phyloP scores from a whole-genome alignment of 495 filamentous ascomycete species.

The Clavariopsis aquatica region DNA sequence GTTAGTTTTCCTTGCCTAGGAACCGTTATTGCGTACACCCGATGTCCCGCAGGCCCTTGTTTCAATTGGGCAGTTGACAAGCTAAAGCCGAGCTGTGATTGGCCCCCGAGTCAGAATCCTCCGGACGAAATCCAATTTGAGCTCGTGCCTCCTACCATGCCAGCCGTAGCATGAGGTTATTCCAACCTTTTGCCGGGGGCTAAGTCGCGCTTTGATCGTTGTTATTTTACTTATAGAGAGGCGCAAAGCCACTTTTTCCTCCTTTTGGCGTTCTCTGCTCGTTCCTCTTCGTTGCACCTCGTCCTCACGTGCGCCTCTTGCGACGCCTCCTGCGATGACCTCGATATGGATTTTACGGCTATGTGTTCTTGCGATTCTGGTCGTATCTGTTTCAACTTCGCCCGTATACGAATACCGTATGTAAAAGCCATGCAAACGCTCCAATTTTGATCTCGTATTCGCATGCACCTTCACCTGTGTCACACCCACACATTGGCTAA shows the following conservation, averaged over 20 bases:
- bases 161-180: not conserved
- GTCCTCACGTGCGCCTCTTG: not conserved
- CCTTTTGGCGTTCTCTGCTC: not conserved
- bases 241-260: not conserved
- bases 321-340: not conserved
- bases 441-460: too few species aligned
- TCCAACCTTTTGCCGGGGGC: not conserved
- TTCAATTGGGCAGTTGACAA: not conserved
- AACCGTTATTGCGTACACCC: not conserved
- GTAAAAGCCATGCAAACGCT: not conserved
- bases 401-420: not conserved
- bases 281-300: not conserved
- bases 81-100: not conserved
- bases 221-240: not conserved
- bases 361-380: not conserved
- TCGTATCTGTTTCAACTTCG: not conserved
- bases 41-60: not conserved
- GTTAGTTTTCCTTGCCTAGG: too few species aligned
- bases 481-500: not conserved
- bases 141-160: not conserved
- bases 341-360: not conserved
- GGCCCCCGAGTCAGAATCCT: not conserved
- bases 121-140: not conserved
- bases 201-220: not conserved
- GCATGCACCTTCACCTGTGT: too few species aligned